Base-by-base conservation (phyloP, 345 rosid genomes). In the Gossypium bickii region DNA sequence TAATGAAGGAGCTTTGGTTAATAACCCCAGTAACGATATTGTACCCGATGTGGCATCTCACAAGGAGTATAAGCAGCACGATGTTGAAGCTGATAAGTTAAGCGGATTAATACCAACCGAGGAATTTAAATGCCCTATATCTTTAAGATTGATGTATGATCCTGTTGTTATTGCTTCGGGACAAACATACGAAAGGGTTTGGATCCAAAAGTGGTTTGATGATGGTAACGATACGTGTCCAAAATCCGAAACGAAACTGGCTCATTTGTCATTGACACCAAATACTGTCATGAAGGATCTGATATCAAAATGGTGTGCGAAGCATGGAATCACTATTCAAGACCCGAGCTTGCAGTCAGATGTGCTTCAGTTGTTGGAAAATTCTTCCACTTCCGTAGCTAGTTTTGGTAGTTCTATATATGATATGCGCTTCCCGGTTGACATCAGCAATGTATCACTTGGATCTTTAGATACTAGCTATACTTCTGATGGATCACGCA, bases 91-190 rank as follows among this genome's bases (percentile, higher is more conserved):
- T 58, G 78, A 69, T 25, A 11, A 18, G 61, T 48, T 76, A 58
- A 76, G 72, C 72, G 78, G 71, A 47, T 77, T 65, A 66, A 6
- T 60, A 60, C 86, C 83, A 22, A 95, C 87, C 7, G 90, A 87
- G 74, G 83, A 85, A 55, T 89, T 86, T 52, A 87, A 77, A 79
- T 94, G 98, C 75, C 91, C 97, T n/a, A 74, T 92, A 79, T 90
- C 98, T 41, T 80, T 49, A 74, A 86, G 78, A 56, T 70, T 94
- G 80, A 94, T 94, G 98, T 88, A 84, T 81, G 98, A 94, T 80
- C 98, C 97, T 11, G 93, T 90, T 73, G 80, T 84, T 62, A 90
- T 90, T 84, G 89, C 88, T 65, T 90, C 98, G 18, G 95, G 98
- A 70, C 86, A 92, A 73, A 92, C 97, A 17, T 94, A 79, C 80